Evolutionary conservation across 257 asterid genomes (phyloP).

Genomic region (Penstemon eatonii): DNA sequence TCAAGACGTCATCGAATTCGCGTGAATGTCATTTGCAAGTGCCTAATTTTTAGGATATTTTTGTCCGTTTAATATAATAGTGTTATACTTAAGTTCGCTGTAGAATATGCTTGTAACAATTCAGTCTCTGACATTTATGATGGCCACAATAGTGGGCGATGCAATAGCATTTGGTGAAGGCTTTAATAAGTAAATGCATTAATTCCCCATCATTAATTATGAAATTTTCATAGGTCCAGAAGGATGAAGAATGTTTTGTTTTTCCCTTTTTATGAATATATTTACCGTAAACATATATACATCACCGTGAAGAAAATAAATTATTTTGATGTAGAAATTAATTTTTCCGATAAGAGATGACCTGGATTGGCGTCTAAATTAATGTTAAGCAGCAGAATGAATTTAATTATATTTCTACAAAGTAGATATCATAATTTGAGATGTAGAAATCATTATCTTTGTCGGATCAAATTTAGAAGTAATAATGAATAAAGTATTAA

Average conservation of each 20-base stretch:
- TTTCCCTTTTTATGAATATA: not conserved
- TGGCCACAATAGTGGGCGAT: constrained; percentile 16
- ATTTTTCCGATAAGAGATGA: not conserved
- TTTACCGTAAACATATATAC: too few relatives aligned
- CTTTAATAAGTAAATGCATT: constrained; percentile 13
- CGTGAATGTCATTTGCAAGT: too few relatives aligned
- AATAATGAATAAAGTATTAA: not conserved
- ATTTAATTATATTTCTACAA: not conserved
- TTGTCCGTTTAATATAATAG: too few relatives aligned
- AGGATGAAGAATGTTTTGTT: constrained; percentile 13
- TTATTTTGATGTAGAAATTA: too few relatives aligned
- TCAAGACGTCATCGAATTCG: too few relatives aligned
- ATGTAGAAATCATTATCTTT: not conserved
- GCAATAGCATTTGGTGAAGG: constrained; percentile 23
- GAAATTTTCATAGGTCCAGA: constrained; percentile 13
- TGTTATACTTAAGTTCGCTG: too few relatives aligned
- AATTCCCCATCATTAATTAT: constrained; percentile 12
- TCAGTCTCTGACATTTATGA: not conserved
- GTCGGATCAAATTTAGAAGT: not conserved
- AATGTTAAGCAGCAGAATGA: not conserved
- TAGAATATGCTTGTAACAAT: too few relatives aligned
- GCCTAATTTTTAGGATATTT: too few relatives aligned
- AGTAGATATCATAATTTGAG: not conserved
- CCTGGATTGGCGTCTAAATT: not conserved
- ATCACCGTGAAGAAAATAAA: too few relatives aligned